Evolutionary conservation across 1,284 basidiomycete genomes (phyloP).

Genomic region (Moniliella sp.): DNA sequence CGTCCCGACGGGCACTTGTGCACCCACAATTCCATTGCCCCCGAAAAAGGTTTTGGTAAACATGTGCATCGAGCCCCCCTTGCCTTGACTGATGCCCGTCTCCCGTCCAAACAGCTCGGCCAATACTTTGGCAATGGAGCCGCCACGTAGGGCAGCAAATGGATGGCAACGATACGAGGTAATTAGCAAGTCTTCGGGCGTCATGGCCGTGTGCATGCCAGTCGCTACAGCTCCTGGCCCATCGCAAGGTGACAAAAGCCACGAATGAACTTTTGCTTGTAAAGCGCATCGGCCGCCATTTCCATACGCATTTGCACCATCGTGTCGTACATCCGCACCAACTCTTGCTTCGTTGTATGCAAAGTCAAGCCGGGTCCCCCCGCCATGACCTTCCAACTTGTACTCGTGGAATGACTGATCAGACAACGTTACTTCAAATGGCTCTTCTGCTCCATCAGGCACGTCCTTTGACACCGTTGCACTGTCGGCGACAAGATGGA

Average conservation of each 20-base stretch:
- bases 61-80: conserved; percentile 76
- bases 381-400: not conserved
- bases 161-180: conserved; percentile 95
- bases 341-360: conserved; percentile 49
- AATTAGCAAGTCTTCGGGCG: conserved; percentile 68
- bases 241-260: conserved; percentile 97
- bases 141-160: conserved; percentile 80
- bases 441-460: too few species aligned
- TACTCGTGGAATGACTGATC: conserved; percentile 1
- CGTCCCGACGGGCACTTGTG: conserved; percentile 84
- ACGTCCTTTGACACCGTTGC: too few species aligned
- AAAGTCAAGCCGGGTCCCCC: conserved; percentile 1
- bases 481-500: too few species aligned
- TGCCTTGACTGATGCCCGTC: conserved; percentile 78
- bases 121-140: conserved; percentile 69
- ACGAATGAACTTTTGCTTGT: conserved; percentile 32
- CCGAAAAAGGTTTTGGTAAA: conserved; percentile 53
- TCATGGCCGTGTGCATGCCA: conserved; percentile 70
- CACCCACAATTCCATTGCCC: conserved; percentile 94
- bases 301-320: conserved; percentile 94
- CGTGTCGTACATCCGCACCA: conserved; percentile 70
- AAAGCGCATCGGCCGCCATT: conserved; percentile 60
- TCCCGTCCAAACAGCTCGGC: conserved; percentile 81
- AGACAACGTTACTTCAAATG: conserved; percentile 1
- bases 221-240: conserved; percentile 92